Evolutionary conservation across 1,139 yeast genomes (phyloP).

Genomic region (Eremothecium sinecaudum): DNA sequence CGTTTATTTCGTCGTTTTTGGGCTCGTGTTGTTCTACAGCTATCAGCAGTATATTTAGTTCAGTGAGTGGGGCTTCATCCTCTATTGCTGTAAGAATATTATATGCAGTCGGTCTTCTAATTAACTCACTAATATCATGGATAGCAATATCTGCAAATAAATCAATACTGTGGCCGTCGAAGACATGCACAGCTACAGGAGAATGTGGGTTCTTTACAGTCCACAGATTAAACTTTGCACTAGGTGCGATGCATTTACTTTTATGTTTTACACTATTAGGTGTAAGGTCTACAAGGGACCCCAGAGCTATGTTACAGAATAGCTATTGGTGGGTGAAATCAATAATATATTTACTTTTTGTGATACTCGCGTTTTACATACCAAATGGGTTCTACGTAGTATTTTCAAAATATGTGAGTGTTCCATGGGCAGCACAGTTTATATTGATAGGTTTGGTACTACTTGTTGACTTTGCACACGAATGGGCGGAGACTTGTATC

Average conservation of each 20-base stretch:
- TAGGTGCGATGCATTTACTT: conserved; percentile 68
- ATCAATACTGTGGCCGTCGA: conserved; percentile 65
- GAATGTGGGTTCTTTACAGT: conserved; percentile 95
- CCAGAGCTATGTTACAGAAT: conserved; percentile 77
- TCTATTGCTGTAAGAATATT: conserved; percentile 72
- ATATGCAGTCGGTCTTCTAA: conserved; percentile 68
- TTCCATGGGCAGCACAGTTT: conserved; percentile 74
- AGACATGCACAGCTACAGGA: conserved; percentile 63
- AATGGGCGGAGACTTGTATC: conserved; percentile 96
- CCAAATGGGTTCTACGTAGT: conserved; percentile 82
- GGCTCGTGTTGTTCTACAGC: conserved; percentile 82
- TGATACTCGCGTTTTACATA: conserved; percentile 59
- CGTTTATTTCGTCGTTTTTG: conserved; percentile 67
- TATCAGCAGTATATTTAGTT: conserved; percentile 43
- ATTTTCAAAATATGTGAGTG: conserved; percentile 88
- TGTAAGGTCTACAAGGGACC: conserved; percentile 69
- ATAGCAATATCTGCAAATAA: conserved; percentile 69
- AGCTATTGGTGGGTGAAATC: conserved; percentile 84
- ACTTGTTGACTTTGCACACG: conserved; percentile 94
- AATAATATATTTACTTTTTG: conserved; percentile 47
- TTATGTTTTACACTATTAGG: conserved; percentile 61
- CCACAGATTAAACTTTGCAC: conserved; percentile 79
- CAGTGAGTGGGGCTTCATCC: conserved; percentile 46
- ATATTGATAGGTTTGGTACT: conserved; percentile 82
- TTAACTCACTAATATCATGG: conserved; percentile 86